A percentile compares a stretch with the other conserved stretches of the same genome.
phyloP scores from a whole-genome alignment of 768 basidiomycete genomes.

The Rhizopogon vesiculosus region DNA sequence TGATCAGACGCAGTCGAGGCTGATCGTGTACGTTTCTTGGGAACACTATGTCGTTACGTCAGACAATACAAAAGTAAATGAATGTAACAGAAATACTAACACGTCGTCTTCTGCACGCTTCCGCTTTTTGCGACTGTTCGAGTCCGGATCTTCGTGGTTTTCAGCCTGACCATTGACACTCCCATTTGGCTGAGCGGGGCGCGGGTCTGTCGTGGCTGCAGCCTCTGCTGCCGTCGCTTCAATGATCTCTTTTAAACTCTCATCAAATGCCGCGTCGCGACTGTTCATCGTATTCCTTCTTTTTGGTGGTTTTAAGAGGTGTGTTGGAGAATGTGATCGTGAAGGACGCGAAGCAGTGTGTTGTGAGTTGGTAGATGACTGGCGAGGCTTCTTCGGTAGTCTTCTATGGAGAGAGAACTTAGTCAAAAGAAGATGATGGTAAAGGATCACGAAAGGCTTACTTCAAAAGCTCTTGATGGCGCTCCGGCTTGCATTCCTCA shows the following conservation, averaged over 20 bases:
- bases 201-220: conserved; percentile 44
- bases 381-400: conserved; percentile 57
- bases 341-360: conserved; percentile 59
- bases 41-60: conserved; percentile 28
- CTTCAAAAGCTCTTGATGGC: conserved; percentile 81
- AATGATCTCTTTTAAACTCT: conserved; percentile 74
- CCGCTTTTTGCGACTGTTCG: conserved; percentile 56
- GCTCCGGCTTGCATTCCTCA: conserved; percentile 86
- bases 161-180: conserved; percentile 37
- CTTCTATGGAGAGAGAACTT: conserved; percentile 37
- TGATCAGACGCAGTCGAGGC: conserved; percentile 67
- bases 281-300: conserved; percentile 98
- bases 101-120: conserved; percentile 71
- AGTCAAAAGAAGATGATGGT: conserved; percentile 12
- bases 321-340: conserved; percentile 68
- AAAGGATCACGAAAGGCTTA: conserved; percentile 34
- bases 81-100: conserved; percentile 36
- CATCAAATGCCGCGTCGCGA: conserved; percentile 90
- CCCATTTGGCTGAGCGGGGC: conserved; percentile 27
- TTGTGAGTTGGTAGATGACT: conserved; percentile 60
- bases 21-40: conserved; percentile 75
- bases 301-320: conserved; percentile 66
- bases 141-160: conserved; percentile 45
- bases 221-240: conserved; percentile 73
- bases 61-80: conserved; percentile 3